Conservation (phyloP, 257 asterid genomes). For the Solanum rostratum region DNA sequence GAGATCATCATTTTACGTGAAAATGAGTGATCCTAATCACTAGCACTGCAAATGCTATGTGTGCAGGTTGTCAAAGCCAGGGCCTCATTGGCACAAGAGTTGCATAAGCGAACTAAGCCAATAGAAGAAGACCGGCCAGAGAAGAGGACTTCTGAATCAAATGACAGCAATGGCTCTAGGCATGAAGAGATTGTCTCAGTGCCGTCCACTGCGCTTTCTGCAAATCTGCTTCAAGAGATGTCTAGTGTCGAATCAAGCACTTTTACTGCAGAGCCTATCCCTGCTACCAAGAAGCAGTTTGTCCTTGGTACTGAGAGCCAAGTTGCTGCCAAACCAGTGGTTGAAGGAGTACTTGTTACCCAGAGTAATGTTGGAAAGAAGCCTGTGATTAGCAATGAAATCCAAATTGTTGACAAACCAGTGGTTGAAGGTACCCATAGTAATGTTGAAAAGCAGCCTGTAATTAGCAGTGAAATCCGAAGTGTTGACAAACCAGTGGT, state of each 20-base stretch:
- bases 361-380: constrained; percentile 14
- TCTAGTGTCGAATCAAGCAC: constrained; percentile 11
- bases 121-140: not conserved
- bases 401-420: constrained; percentile 19
- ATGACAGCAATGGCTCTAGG: constrained; percentile 16
- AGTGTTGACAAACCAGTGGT: constrained; percentile 14
- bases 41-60: not conserved
- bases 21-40: not conserved
- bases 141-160: constrained; percentile 4
- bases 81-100: constrained; percentile 42
- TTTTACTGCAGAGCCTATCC: constrained; percentile 14
- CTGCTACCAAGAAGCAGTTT: constrained; percentile 29
- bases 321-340: not conserved
- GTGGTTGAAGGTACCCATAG: constrained; percentile 4
- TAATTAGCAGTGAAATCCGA: constrained; percentile 17
- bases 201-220: constrained; percentile 16
- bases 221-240: constrained; percentile 10
- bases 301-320: not conserved
- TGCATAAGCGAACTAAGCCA: constrained; percentile 24
- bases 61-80: constrained; percentile 65
- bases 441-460: constrained; percentile 8
- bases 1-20: not conserved
- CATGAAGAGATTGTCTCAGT: constrained; percentile 37
- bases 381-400: constrained; percentile 9
- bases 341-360: not conserved